phyloP scores from a whole-genome alignment of 352 stramenopile genomes.

The Pythium coloratum region DNA sequence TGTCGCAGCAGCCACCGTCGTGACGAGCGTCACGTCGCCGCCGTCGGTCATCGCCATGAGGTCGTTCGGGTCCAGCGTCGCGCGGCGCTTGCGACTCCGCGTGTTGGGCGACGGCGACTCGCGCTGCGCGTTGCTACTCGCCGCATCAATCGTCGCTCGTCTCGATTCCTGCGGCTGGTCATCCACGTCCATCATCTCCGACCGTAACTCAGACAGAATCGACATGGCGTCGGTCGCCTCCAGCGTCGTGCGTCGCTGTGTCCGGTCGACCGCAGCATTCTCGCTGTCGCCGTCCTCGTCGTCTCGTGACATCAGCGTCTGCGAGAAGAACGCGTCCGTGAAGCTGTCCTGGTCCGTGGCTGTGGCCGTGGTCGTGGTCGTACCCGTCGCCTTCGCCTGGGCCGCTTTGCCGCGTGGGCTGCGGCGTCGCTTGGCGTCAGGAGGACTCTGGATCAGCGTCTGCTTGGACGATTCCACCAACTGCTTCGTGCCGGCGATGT shows the following conservation, averaged over 20 bases:
- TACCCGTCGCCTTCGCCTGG: not conserved
- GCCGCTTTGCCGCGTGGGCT: not conserved
- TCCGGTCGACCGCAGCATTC: conserved; percentile 7
- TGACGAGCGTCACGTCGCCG: not conserved
- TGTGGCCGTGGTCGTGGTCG: too few species aligned
- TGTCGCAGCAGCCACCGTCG: conserved; percentile 1
- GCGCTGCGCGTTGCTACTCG: not conserved
- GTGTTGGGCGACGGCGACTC: conserved; percentile 30
- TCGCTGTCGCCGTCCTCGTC: conserved; percentile 17
- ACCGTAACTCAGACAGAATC: conserved; percentile 44
- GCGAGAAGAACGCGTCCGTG: conserved; percentile 50
- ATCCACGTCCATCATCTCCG: conserved; percentile 8
- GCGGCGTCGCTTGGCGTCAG: conserved; percentile 13
- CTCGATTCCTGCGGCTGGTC: not conserved
- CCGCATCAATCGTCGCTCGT: conserved; percentile 7
- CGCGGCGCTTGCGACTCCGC: conserved; percentile 30
- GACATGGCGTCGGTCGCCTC: conserved; percentile 46
- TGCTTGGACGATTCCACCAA: conserved; percentile 31
- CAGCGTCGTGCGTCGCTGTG: conserved; percentile 43
- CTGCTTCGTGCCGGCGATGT: conserved; percentile 25
- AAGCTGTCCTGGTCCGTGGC: conserved; percentile 56
- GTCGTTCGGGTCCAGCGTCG: conserved; percentile 60
- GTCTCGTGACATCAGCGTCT: conserved; percentile 42
- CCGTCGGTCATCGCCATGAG: conserved; percentile 29
- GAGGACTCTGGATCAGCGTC: conserved; percentile 22